Base-by-base conservation (phyloP, 306 rosid genomes). In the Sophora flavescens region DNA sequence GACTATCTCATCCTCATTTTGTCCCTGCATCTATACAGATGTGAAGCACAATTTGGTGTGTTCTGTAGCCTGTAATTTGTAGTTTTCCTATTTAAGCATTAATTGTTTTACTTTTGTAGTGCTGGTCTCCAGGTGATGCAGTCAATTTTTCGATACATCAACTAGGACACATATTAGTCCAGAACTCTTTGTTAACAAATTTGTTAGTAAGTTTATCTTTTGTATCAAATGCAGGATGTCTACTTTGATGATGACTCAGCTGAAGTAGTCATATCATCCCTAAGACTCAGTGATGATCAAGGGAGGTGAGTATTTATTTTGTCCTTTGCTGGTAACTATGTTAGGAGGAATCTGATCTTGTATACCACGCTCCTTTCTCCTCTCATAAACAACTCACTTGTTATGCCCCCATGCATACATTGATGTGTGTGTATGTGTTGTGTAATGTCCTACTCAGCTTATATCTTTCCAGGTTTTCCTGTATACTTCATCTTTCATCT, bases 201-300 rank as follows among this genome's bases (percentile, higher is more conserved):
- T 41, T 73, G 18, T 53, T 68, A 17, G 9, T 42, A 2, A 76
- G 28, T 5, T 76, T 32, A 59, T 58, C 32, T 67, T 47, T 62
- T 78, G 9, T 41, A 18, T 50, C 33, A 69, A 69, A 63, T 81
- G 74, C 87, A 95, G 99, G 99, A 91, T 51, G 98, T 87, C 77
- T 95, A 95, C 89, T 95, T 91, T 78, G 98, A 92, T 9, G 97
- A 95, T 80, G 99, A 92, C 69, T 92, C 97, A 63, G 98, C 99
- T 59, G 93, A 95, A 83, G 97, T 95, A 22, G 97, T 92, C 54
- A 89, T 95, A 88, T 95, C 99, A n/a, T 92, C 99, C 67, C 84
- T 95, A 52, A 91, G 97, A 81, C 96, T 95, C 10, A 92, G 99
- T 56, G 97, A 89, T 84, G 99, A 95, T 54, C 97, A 92, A 79